A percentile compares a stretch with the other conserved stretches of the same genome.
These are phyloP conservation scores for Bretschneidera sinensis DNA, from an alignment of 345 rosid genomes.

Conservation along the genomic window DNA sequence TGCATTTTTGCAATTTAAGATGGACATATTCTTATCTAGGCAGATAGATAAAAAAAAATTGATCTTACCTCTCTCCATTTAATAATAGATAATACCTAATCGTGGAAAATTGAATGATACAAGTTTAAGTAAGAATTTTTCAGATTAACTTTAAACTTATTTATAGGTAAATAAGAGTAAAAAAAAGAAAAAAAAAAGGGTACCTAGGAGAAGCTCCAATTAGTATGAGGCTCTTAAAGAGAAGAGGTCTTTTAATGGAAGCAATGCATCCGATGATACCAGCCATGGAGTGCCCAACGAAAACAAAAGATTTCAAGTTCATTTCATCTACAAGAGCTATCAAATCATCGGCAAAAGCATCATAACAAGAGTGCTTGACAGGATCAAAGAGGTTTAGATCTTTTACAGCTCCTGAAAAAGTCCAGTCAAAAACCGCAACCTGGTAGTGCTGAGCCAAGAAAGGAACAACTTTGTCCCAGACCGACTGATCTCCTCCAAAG, in stretches of 20 bases:
- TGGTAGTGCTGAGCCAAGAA: conserved; percentile 34
- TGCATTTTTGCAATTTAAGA: no score
- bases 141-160: no score
- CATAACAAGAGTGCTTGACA: conserved; percentile 47
- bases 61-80: no score
- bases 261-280: conserved; percentile 85
- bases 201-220: conserved; percentile 78
- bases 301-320: conserved; percentile 32
- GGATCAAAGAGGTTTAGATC: conserved; percentile 54
- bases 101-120: no score
- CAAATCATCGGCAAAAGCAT: conserved; percentile 54
- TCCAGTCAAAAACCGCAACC: conserved; percentile 72
- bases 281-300: conserved; percentile 83
- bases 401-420: conserved; percentile 59
- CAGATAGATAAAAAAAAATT: no score
- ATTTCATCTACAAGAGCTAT: conserved; percentile 54
- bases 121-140: no score
- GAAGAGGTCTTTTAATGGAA: conserved; percentile 64
- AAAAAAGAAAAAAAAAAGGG: no score
- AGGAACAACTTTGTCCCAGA: conserved; percentile 59
- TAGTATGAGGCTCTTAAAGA: conserved; percentile 52
- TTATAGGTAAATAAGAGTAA: no score
- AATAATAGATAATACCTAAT: no score
- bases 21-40: no score
- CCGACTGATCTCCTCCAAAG: conserved; percentile 61